Evolutionary conservation across 2,329 filamentous ascomycete species (phyloP).

Genomic region (Thyridium curvatum): DNA sequence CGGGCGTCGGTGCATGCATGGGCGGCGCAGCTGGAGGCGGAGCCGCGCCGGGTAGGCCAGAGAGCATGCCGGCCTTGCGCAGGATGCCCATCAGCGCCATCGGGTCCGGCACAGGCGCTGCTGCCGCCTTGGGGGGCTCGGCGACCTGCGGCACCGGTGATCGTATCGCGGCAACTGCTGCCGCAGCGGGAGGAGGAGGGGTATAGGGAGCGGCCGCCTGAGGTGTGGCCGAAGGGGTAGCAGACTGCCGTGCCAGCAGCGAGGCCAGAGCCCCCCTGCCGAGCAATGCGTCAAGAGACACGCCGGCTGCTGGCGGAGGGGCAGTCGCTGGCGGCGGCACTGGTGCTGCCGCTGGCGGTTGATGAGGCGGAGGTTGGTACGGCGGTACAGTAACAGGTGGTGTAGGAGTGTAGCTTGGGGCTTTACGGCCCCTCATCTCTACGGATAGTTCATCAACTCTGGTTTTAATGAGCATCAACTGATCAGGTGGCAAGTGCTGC

Average conservation of each 20-base stretch:
- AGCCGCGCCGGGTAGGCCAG: conserved; percentile 25
- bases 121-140: conserved; percentile 24
- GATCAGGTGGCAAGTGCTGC: conserved; percentile 71
- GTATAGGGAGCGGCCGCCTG: conserved; percentile 39
- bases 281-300: conserved; percentile 54
- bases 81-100: conserved; percentile 61
- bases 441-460: conserved; percentile 75
- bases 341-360: conserved; percentile 28
- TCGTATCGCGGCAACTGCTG: conserved; percentile 29
- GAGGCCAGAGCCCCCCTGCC: conserved; percentile 54
- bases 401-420: conserved; percentile 21
- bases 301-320: conserved; percentile 8
- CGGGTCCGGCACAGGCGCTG: conserved; percentile 36
- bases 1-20: conserved; percentile 6
- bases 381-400: conserved; percentile 19
- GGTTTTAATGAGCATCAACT: conserved; percentile 77
- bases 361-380: conserved; percentile 24
- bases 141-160: conserved; percentile 41
- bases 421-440: conserved; percentile 48
- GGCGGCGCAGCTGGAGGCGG: conserved; percentile 30
- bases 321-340: conserved; percentile 23
- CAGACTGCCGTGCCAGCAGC: conserved; percentile 48
- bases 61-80: conserved; percentile 61
- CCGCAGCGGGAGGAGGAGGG: conserved; percentile 32
- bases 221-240: conserved; percentile 41